Evolutionary conservation across 768 basidiomycete genomes (phyloP), one percentile per base, ranked within the genome.

Genomic region (Melanogaster broomeanus): DNA sequence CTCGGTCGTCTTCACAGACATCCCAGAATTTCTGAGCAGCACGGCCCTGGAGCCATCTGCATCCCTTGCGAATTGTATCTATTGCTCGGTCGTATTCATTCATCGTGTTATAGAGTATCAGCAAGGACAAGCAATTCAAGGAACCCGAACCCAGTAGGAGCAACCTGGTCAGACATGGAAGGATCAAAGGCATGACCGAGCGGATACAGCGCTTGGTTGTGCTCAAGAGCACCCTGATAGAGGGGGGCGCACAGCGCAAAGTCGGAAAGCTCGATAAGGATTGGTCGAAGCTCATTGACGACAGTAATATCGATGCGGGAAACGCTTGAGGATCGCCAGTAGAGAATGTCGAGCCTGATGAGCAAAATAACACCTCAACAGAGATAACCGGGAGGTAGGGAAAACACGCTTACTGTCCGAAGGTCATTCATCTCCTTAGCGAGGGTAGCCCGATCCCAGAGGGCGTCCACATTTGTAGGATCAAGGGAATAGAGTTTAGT

Each of bases 1-100:
- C 96, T 43, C 94, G 76, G 63, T 99, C 96, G 64, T 99, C 95
- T 27, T 80, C 80, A 48, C 84, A 81, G 19, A 78, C 66, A 57
- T 93, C 90, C 93, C 94, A 98, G 51, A 86, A 84, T 48, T 74
- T 77, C 63, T 88, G 86, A 41, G 80, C 73, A 28, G 71, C 73
- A 28, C 96, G 74, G 0, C 92, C 91, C 66, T 98, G 92, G n/a
- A 98, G 68, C 96, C 96, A 98, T 48, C 96, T 73, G 45, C 82
- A 87, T 1, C 94, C 95, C 45, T 74, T 76, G 42, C 88, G 78
- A 45, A 96, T 84, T 1, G 82, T 79, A 12, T 80, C 75, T 15
- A 93, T 72, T 0, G 88, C 89, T 37, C 78, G 74, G 31, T 84
- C 83, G 60, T 88, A 77, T 52, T 90, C 81, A 1, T 80, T 83